phyloP scores from a whole-genome alignment of 2,329 filamentous ascomycete genomes.

The Talaromyces sp. region DNA sequence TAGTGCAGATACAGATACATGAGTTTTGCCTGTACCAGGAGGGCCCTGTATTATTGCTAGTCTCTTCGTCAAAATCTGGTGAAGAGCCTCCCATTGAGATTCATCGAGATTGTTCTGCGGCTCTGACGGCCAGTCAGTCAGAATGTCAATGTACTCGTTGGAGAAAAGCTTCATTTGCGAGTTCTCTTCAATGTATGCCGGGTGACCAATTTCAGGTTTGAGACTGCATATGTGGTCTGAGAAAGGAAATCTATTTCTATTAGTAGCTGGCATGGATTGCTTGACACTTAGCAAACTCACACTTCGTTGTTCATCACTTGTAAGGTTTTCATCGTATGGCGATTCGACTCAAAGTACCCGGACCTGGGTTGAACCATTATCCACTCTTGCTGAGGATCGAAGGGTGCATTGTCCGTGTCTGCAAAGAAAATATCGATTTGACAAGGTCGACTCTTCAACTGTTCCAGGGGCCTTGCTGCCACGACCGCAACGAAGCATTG shows the following conservation, averaged over 20 bases:
- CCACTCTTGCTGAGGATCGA: constrained; percentile 69
- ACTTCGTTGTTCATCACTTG: constrained; percentile 63
- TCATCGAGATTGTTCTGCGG: constrained; percentile 57
- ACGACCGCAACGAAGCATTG: constrained; percentile 70
- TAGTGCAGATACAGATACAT: constrained; percentile 72
- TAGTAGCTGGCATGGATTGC: constrained; percentile 16
- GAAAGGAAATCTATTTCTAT: constrained; percentile 43
- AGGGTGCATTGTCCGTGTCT: constrained; percentile 56
- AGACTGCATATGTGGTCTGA: constrained; percentile 45
- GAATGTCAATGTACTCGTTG: constrained; percentile 52
- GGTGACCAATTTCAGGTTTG: constrained; percentile 44
- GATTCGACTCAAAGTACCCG: constrained; percentile 74
- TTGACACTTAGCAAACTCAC: constrained; percentile 27
- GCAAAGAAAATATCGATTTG: constrained; percentile 75
- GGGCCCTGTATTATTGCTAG: constrained; percentile 81
- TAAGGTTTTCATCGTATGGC: constrained; percentile 70
- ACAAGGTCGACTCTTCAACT: constrained; percentile 65
- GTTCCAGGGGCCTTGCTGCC: constrained; percentile 64
- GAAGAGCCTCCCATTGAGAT: constrained; percentile 69
- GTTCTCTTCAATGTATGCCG: constrained; percentile 53
- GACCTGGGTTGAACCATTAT: constrained; percentile 75
- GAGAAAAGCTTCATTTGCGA: constrained; percentile 53
- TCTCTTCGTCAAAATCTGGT: constrained; percentile 67
- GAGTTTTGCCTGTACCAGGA: constrained; percentile 77
- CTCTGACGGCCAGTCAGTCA: constrained; percentile 54